A percentile compares a stretch with the other conserved stretches of the same genome.
Conservation (phyloP, 768 basidiomycete species). For the Amanita fuliginea region DNA sequence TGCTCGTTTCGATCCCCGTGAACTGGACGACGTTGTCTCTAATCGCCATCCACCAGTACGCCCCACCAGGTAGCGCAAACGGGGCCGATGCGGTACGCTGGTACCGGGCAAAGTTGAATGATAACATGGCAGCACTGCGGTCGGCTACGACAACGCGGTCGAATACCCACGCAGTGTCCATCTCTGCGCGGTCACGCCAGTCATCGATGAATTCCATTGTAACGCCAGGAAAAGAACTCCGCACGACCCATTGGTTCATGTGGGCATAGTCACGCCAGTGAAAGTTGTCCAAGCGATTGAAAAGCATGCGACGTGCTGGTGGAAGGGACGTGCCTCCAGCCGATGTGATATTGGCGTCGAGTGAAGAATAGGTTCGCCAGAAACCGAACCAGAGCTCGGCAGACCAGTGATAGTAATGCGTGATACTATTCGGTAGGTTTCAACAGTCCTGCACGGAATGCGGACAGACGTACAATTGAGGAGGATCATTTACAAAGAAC, state of each 20-base stretch:
- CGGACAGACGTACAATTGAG: slow-evolving; percentile 53
- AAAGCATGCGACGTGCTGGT: slow-evolving; percentile 62
- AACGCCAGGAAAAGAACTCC: slow-evolving; percentile 69
- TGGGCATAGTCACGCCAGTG: slow-evolving; percentile 88
- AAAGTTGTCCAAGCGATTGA: slow-evolving; percentile 59
- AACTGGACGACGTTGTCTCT: slow-evolving; percentile 65
- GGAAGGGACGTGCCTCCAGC: slow-evolving; percentile 65
- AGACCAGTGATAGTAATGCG: slow-evolving; percentile 91
- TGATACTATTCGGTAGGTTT: slow-evolving; percentile 38
- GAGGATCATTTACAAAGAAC: slow-evolving; percentile 78
- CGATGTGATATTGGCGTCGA: slow-evolving; percentile 58
- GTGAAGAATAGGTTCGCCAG: slow-evolving; percentile 82
- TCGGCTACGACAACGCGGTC: slow-evolving; percentile 86
- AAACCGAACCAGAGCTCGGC: slow-evolving; percentile 89
- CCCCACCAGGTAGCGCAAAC: slow-evolving; percentile 63
- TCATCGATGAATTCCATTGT: slow-evolving; percentile 75
- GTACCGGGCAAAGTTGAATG: slow-evolving; percentile 53
- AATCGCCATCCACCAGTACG: slow-evolving; percentile 78
- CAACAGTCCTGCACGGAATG: neutral
- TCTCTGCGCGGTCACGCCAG: slow-evolving; percentile 69
- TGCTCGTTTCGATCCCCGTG: slow-evolving; percentile 41
- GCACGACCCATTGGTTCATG: slow-evolving; percentile 86
- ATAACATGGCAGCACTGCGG: slow-evolving; percentile 73
- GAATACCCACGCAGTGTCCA: slow-evolving; percentile 62
- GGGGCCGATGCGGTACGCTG: slow-evolving; percentile 70